Base-by-base conservation (phyloP, 805 yeast species). In the Yarrowia bubula region DNA sequence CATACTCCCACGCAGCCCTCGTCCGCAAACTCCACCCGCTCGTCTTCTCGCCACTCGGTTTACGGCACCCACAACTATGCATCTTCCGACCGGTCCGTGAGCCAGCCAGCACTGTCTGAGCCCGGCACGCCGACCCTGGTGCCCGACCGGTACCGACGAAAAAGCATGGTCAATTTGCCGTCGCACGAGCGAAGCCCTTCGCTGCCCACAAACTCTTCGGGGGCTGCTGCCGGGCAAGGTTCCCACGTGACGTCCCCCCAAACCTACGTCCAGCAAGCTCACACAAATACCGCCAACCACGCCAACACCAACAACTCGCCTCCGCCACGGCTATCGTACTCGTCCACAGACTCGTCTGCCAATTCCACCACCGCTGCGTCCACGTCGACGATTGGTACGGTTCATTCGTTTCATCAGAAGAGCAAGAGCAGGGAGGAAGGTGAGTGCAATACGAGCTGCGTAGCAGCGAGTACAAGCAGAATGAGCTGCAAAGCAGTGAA, bases 251-350 rank as follows among this genome's bases (percentile, higher is more conserved):
- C 58, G n/a, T 3, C 13, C 4, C 43, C 35, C 22, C 58, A 51
- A 51, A 51, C 58, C 43, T 51, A 51, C 58, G 10, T 18, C 58
- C 58, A 51, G 58, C 58, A 51, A 51, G 43, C 58, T 51, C 58
- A 37, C 35, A 37, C 58, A 18, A 51, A 35, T 37, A 6, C 31
- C 41, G 4, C 61, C 17, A 41, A 2, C 31, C 3, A n/a, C 41
- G 4, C 61, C 17, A 41, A 4, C 31, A 4, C 47, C 47, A 35
- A 37, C 38, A n/a, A 41, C 47, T 55, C 61, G 47, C 61, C 61
- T 7, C 61, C 61, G 6, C 61, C 61, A 4, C 61, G 61, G 1
- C 61, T 55, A 31, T 41, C 47, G 15, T 55, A 55, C 38, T 55
- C 61, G 38, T 55, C 61, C 47, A 55, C 61, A 15, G 61, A 55